phyloP scores from a whole-genome alignment of 1,284 basidiomycete genomes.

The Paramarasmius palmivorus region DNA sequence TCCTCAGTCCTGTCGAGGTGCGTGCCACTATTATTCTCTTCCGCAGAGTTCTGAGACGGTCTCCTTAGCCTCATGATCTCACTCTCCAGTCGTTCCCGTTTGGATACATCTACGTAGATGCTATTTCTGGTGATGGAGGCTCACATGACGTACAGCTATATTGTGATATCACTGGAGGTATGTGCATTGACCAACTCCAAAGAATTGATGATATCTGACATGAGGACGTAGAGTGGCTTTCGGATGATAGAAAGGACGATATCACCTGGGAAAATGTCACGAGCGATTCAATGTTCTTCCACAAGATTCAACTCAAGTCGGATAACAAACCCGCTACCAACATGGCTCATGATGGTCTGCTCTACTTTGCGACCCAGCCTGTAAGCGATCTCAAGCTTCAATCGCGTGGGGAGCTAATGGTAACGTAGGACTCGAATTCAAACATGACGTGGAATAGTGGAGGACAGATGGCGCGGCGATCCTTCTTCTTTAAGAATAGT shows the following conservation, averaged over 20 bases:
- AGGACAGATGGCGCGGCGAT: too few species aligned
- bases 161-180: constrained; percentile 13
- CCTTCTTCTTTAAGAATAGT: too few species aligned
- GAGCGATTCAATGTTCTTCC: not conserved
- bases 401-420: too few species aligned
- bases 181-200: not conserved
- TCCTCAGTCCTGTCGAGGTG: constrained; percentile 42
- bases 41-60: not conserved
- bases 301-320: not conserved
- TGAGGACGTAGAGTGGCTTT: constrained; percentile 12
- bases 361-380: not conserved
- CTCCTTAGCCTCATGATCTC: constrained; percentile 4
- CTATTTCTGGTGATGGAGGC: constrained; percentile 2
- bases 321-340: constrained; percentile 27
- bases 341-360: constrained; percentile 33
- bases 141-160: constrained; percentile 13
- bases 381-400: too few species aligned
- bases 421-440: not conserved
- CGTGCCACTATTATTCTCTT: too few species aligned
- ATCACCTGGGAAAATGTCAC: constrained; percentile 10
- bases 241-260: not conserved
- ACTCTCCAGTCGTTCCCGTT: constrained; percentile 13
- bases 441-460: not conserved
- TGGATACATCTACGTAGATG: constrained; percentile 12
- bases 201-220: not conserved